Percentiles rank a stretch among this genome's conserved stretches.
Evolutionary conservation across 805 yeast species (phyloP).

Genomic region (Brettanomyces bruxellensis): DNA sequence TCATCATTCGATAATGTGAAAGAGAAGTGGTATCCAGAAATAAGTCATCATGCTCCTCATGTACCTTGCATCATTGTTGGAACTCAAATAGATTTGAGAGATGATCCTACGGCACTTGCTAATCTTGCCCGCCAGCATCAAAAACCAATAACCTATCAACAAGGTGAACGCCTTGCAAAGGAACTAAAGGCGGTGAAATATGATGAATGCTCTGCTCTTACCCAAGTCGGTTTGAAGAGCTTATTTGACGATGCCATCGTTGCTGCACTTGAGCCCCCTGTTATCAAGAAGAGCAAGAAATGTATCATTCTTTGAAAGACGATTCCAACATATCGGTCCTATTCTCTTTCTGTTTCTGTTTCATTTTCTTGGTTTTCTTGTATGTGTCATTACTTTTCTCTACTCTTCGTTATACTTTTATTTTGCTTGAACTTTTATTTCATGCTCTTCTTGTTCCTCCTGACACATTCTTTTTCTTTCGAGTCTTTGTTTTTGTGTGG

Average conservation of each 20-base stretch:
- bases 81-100: slow-evolving; percentile 91
- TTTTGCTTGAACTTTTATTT: no score
- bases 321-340: slow-evolving; percentile 10
- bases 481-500: no score
- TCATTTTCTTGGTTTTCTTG: no score
- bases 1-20: slow-evolving; percentile 95
- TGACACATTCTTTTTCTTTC: no score
- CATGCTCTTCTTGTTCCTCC: no score
- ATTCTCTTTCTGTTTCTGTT: background rate
- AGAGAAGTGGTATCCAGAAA: slow-evolving; percentile 99
- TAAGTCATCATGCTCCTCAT: slow-evolving; percentile 90
- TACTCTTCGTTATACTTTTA: no score
- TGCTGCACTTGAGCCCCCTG: slow-evolving; percentile 96
- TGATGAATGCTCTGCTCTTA: slow-evolving; percentile 95
- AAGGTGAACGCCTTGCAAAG: slow-evolving; percentile 88
- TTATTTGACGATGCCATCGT: slow-evolving; percentile 99
- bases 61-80: slow-evolving; percentile 97
- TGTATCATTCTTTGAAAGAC: slow-evolving; percentile 62
- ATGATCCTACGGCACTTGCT: slow-evolving; percentile 84
- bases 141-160: slow-evolving; percentile 74
- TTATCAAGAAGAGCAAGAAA: slow-evolving; percentile 68
- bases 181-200: slow-evolving; percentile 93
- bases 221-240: slow-evolving; percentile 93
- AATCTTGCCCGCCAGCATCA: slow-evolving; percentile 86
- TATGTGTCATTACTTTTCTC: no score